Evolutionary conservation across 768 basidiomycete species (phyloP).

Genomic region (Inosperma sp.): DNA sequence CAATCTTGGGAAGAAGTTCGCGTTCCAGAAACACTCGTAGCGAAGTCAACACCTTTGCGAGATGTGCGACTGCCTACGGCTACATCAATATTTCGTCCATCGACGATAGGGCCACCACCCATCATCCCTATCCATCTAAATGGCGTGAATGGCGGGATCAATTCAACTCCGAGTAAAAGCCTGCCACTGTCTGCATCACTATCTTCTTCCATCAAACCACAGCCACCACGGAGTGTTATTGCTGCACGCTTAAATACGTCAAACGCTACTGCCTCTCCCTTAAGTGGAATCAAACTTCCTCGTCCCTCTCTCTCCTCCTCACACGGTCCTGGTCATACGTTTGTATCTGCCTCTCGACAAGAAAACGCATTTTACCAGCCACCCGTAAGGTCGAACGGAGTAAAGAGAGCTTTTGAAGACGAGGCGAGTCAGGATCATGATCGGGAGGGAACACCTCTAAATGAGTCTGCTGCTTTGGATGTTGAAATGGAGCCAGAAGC

Average conservation of each 20-base stretch:
- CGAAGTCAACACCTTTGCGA: constrained; percentile 25
- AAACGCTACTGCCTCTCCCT: constrained; percentile 26
- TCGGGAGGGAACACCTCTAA: constrained; percentile 19
- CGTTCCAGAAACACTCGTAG: constrained; percentile 22
- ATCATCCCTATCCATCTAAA: constrained; percentile 18
- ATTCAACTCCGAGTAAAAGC: constrained; percentile 29
- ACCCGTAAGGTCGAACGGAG: constrained; percentile 32
- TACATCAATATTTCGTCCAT: constrained; percentile 34
- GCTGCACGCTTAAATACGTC: constrained; percentile 20
- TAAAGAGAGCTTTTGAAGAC: constrained; percentile 31
- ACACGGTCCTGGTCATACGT: constrained; percentile 27
- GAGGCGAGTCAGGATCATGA: constrained; percentile 18
- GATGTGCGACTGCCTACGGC: constrained; percentile 24
- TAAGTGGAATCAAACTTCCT: constrained; percentile 27
- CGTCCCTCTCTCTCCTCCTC: constrained; percentile 13
- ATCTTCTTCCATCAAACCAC: constrained; percentile 18
- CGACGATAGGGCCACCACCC: constrained; percentile 18
- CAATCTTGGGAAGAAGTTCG: constrained; percentile 65
- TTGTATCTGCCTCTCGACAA: constrained; percentile 48
- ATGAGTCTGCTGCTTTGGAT: constrained; percentile 12
- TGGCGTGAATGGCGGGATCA: constrained; percentile 14
- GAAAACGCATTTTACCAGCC: constrained; percentile 69
- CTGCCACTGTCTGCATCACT: constrained; percentile 21
- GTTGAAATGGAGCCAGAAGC: not conserved
- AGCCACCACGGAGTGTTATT: constrained; percentile 25